These are phyloP conservation scores for Capsella bursapastoris DNA, from an alignment of 345 rosid genomes.

Conservation along the genomic window DNA sequence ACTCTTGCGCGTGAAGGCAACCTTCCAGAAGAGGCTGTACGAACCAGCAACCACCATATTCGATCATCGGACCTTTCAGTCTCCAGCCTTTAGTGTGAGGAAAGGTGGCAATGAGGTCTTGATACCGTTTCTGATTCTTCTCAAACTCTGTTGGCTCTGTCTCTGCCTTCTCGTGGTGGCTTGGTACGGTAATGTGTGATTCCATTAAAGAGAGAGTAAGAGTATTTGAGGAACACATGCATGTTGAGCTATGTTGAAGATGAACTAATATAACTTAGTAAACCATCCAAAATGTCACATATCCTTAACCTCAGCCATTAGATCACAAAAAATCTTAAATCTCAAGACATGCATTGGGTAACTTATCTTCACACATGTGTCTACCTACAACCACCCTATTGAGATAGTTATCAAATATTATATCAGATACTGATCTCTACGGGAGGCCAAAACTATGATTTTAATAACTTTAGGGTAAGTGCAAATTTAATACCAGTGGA, in stretches of 20 bases:
- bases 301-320: too few species aligned
- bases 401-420: too few species aligned
- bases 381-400: too few species aligned
- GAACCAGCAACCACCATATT: slow-evolving; percentile 17
- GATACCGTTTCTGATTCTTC: slow-evolving; percentile 32
- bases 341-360: too few species aligned
- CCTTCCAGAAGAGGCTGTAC: slow-evolving; percentile 15
- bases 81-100: slow-evolving; percentile 34
- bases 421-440: too few species aligned
- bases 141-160: slow-evolving; percentile 8
- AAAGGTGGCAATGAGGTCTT: slow-evolving; percentile 25
- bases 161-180: slow-evolving; percentile 6
- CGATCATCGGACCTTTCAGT: background rate
- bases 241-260: background rate
- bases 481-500: too few species aligned
- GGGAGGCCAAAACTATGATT: too few species aligned
- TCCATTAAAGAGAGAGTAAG: slow-evolving; percentile 13
- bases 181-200: background rate
- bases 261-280: too few species aligned
- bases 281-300: too few species aligned
- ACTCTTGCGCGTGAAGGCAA: slow-evolving; percentile 24
- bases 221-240: background rate
- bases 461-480: too few species aligned
- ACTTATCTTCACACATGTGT: too few species aligned
- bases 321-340: too few species aligned